Base-by-base conservation (phyloP, 2,329 filamentous ascomycete genomes). In the Knufia fluminis region DNA sequence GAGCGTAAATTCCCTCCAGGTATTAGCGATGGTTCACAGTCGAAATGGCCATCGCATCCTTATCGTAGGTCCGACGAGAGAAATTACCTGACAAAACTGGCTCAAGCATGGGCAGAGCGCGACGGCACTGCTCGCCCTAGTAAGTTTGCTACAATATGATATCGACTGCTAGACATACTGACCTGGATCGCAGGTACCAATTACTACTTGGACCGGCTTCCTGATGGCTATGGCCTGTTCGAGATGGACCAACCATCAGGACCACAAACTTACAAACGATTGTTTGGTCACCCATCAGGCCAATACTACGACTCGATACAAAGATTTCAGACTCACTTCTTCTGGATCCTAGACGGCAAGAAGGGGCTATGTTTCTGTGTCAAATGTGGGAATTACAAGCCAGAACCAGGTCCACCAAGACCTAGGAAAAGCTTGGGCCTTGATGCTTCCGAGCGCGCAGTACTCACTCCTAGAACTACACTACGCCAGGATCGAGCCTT, bases 321-420 rank as follows among this genome's bases (percentile, higher is more conserved):
- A 17, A 64, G 72, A 3, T 80, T 80, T 55, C 77, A 71, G 43
- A 71, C 73, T 0, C 79, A 83, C 52, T 81, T 82, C 59, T 64
- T 70, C 45, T 69, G 72, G 59, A 59, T 82, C 20, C 78, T 80
- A 71, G 68, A 71, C 12, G 67, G 71, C 45, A 63, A 62, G 36
- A 62, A 59, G 4, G 62, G 65, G 2, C 64, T 67, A 0, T 82
- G 78, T 51, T 53, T 60, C 1, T 82, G 79, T 57, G 68, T 69
- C 1, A 60, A 73, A 6, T 82, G 78, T 52, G 54, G 50, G 17
- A 49, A 47, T 14, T 47, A 35, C 35, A 50, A 53, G 39, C 26
- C 19, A 39, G 47, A 48, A 42, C 31, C 49, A 39, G 42, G 39
- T 20, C 50, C 51, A n/a, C 39, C 33, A 32, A 39, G 39, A 1